Base-by-base conservation (phyloP, 371 early-diverging fungal genomes). In the Catenaria anguillulae region DNA sequence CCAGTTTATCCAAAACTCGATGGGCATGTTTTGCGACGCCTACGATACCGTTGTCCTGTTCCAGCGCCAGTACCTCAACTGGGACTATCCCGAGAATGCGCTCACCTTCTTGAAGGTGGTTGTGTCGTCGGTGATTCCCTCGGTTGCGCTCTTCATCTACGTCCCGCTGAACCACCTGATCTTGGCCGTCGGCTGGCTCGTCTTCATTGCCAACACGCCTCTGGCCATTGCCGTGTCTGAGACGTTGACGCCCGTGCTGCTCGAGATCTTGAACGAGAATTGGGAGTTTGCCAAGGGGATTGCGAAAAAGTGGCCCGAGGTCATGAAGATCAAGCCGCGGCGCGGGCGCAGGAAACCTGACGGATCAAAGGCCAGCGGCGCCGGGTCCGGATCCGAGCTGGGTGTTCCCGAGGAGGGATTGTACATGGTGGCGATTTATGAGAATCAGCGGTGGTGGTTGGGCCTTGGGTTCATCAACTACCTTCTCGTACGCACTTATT, bases 1-100 rank as follows among this genome's bases (percentile, higher is more conserved):
- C 65, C 76, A 76, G 50, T 72, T 74, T 54, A 71, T 79, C 56
- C 79, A 79, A 62, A 79, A 79, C 64, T 66, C 68, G 56, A 79
- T 79, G 79, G 69, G 70, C 36, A 56, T 66, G 56, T 70, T 71
- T 50, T 63, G 64, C 60, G 67, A 71, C 31, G 64, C 43, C 21
- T 66, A 72, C 65, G 77, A 70, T 43, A 23, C 43, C 12, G 29
- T 50, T 8, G 29, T 50, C 12, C 29, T 50, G 31, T 50, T 50
- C 29, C 15, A 26, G 52, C 52, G 52, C 31, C 26, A 50, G 29
- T 50, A 50, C 31, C 29, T 29, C 52, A 50, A 50, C 52, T 50
- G 52, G 52, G 58, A 58, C 26, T 24, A 19, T 24, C 36, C 58
- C 31, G 40, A 42, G 40, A 58, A 58, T 36, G 40, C 58, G 36